These are phyloP conservation scores for Aspergillus versicolor DNA, from an alignment of 2,329 filamentous ascomycete genomes.

Conservation along the genomic window DNA sequence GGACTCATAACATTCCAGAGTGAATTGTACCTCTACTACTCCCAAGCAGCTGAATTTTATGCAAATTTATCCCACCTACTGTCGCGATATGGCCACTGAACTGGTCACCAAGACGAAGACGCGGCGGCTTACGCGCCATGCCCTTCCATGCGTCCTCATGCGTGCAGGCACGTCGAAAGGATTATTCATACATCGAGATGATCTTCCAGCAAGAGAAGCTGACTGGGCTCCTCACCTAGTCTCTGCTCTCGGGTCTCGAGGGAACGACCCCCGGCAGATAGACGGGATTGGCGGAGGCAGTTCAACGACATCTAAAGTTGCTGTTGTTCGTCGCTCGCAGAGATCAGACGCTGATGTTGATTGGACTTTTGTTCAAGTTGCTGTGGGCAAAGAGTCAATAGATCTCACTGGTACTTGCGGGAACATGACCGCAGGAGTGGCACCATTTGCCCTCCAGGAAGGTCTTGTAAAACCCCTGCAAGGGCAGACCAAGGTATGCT, in stretches of 20 bases:
- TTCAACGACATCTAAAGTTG: slow-evolving; percentile 67
- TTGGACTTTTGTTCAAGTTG: slow-evolving; percentile 68
- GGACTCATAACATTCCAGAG: not conserved
- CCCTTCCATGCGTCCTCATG: slow-evolving; percentile 1
- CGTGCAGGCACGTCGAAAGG: slow-evolving; percentile 6
- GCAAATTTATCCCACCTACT: not conserved
- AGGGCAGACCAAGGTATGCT: not conserved
- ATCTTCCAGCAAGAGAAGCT: not conserved
- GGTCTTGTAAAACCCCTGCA: slow-evolving; percentile 41
- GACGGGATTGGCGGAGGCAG: slow-evolving; percentile 67
- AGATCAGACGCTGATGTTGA: slow-evolving; percentile 56
- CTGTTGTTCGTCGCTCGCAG: slow-evolving; percentile 56
- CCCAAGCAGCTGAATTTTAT: too few species aligned
- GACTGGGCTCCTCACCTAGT: slow-evolving; percentile 1
- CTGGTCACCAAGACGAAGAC: not conserved
- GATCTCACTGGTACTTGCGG: slow-evolving; percentile 69
- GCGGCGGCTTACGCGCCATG: not conserved
- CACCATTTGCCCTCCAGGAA: slow-evolving; percentile 60
- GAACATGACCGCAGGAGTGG: slow-evolving; percentile 66
- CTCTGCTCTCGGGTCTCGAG: not conserved
- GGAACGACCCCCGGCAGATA: slow-evolving; percentile 49
- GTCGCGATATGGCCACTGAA: not conserved
- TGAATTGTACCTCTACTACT: not conserved
- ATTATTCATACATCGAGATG: not conserved
- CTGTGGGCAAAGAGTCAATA: slow-evolving; percentile 57